These are phyloP conservation scores for Caryopteris hybrid DNA, from an alignment of 305 asterid genomes.

Conservation along the genomic window DNA sequence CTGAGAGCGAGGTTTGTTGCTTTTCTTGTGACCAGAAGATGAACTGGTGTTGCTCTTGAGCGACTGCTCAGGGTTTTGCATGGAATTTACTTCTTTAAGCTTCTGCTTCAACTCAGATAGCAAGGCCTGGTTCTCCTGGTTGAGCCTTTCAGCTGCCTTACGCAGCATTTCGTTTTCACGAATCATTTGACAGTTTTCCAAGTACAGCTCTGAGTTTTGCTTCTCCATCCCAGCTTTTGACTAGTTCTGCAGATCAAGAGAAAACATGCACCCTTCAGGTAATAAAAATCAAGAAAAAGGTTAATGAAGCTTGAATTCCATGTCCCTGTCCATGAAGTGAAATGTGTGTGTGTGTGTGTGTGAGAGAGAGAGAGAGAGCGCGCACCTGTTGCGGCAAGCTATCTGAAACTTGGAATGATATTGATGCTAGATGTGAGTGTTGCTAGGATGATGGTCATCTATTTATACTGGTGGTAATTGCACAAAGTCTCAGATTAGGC, in stretches of 20 bases:
- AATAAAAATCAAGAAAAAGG: not conserved
- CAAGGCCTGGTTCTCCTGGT: constrained; percentile 49
- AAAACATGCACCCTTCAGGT: not conserved
- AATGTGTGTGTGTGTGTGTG: not conserved
- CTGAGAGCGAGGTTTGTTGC: constrained; percentile 20
- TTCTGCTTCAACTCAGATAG: constrained; percentile 39
- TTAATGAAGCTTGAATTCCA: not conserved
- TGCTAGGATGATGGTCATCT: not conserved
- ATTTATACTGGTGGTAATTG: constrained; percentile 16
- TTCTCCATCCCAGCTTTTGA: constrained; percentile 39
- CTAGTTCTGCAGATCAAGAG: constrained; percentile 20
- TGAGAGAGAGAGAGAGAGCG: not conserved
- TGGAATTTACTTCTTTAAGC: constrained; percentile 25
- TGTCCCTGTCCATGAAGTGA: not conserved
- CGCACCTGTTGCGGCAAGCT: not conserved
- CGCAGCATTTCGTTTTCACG: constrained; percentile 50
- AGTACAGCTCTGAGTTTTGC: constrained; percentile 41
- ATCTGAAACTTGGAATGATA: not conserved
- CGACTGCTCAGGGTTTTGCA: constrained; percentile 9
- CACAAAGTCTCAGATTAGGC: not conserved
- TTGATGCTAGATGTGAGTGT: not conserved
- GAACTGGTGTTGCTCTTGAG: constrained; percentile 27
- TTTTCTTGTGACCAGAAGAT: constrained; percentile 14
- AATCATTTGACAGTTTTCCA: constrained; percentile 48
- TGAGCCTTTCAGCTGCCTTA: constrained; percentile 44